Evolutionary conservation across 768 basidiomycete species (phyloP), one percentile per base, ranked within the genome.

Genomic region (Leccinum obscurum): DNA sequence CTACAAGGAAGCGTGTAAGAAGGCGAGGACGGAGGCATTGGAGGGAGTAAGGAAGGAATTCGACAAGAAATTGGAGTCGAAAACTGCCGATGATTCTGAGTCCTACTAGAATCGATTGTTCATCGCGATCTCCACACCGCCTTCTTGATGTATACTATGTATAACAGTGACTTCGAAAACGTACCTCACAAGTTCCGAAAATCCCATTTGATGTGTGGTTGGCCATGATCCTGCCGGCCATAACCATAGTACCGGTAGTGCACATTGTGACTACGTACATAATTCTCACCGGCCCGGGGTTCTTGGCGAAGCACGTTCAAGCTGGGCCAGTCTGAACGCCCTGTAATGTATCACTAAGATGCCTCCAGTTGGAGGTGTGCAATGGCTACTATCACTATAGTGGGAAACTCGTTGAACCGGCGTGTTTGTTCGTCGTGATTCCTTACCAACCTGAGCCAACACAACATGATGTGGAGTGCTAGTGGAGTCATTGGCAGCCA

Each of bases 1-100:
- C 39, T 72, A 70, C 60, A 60, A 61, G 6, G 64, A 64, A 37
- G 58, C 57, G 41, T 62, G 64, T 46, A 61, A 58, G 28, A 57
- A 46, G 20, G 70, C 60, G 1, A 66, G 46, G 35, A 39, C 17
- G 48, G 54, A 60, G 44, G 63, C 52, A 24, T 26, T 66, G 55
- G 6, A 60, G 22, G 32, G 14, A 6, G 64, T 35, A 2, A 41
- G 6, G 34, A 59, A 63, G 55, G 60, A 63, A 52, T 55, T 69
- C 15, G 48, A 60, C 13, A 60, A n/a, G 34, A 55, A 37, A 51
- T 54, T 64, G 37, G 20, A 32, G 32, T 55, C 24, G 22, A n/a
- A 37, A 32, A 44, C n/a, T 9, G 41, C 41, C n/a, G 39, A 22
- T 15, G 30, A 20, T 20, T 17, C 20, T 13, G n/a, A 44, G n/a